phyloP scores from a whole-genome alignment of 2,329 filamentous ascomycete species.

The Fusarium sp. region DNA sequence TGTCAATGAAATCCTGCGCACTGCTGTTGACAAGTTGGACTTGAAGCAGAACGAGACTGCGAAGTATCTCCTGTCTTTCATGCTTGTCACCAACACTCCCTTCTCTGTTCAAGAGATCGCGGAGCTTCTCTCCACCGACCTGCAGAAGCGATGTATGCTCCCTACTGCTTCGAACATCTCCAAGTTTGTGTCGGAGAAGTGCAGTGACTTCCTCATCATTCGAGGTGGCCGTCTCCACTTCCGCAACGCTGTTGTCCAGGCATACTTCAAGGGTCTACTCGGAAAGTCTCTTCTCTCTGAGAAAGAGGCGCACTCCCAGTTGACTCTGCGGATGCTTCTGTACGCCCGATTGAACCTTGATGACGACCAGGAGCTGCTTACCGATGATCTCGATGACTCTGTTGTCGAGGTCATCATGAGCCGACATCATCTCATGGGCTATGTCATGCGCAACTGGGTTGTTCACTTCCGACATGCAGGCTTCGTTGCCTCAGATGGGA shows the following conservation, averaged over 20 bases:
- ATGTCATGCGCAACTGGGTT: slow-evolving; percentile 54
- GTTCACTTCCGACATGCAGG: slow-evolving; percentile 53
- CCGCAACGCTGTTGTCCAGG: slow-evolving; percentile 52
- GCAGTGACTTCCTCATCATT: slow-evolving; percentile 49
- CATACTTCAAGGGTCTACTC: slow-evolving; percentile 49
- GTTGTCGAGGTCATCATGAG: slow-evolving; percentile 45
- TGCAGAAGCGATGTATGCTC: slow-evolving; percentile 21
- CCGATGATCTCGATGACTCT: slow-evolving; percentile 37
- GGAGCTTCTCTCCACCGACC: slow-evolving; percentile 50
- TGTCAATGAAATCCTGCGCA: slow-evolving; percentile 26
- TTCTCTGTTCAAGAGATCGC: slow-evolving; percentile 50
- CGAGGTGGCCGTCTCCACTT: slow-evolving; percentile 52
- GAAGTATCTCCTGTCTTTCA: slow-evolving; percentile 49
- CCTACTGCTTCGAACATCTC: slow-evolving; percentile 23
- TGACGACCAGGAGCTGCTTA: slow-evolving; percentile 40
- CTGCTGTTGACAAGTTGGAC: slow-evolving; percentile 17
- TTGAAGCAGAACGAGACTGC: slow-evolving; percentile 34
- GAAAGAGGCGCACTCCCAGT: slow-evolving; percentile 51
- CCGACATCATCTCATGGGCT: slow-evolving; percentile 50
- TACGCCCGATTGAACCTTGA: slow-evolving; percentile 51
- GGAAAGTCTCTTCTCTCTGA: slow-evolving; percentile 51
- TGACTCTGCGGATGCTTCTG: slow-evolving; percentile 52
- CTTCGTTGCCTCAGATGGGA: slow-evolving; percentile 44
- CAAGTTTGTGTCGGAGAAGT: slow-evolving; percentile 35
- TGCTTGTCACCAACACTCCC: slow-evolving; percentile 51